Conservation (phyloP, 2,329 filamentous ascomycete species). For the Drechslerella dactyloides region DNA sequence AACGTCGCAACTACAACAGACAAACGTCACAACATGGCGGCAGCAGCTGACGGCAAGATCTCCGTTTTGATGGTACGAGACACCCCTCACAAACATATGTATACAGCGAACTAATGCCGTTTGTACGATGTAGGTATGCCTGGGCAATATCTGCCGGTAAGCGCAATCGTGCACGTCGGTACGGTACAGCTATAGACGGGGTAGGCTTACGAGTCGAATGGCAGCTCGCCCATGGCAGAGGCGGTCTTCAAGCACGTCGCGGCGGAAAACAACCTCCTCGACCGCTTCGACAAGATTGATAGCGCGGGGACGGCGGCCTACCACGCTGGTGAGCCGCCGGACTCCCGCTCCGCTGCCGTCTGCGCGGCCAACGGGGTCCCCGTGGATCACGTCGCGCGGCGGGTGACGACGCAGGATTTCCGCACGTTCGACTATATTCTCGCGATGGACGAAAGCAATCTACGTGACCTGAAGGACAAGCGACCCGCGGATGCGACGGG, state of each 20-base stretch:
- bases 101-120: too few relatives aligned
- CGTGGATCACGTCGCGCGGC: conserved; percentile 71
- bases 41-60: conserved; percentile 18
- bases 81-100: not conserved
- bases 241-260: conserved; percentile 81
- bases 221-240: conserved; percentile 86
- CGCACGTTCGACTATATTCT: conserved; percentile 88
- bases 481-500: conserved; percentile 66
- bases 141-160: conserved; percentile 86
- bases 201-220: conserved; percentile 1
- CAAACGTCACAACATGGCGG: conserved; percentile 13
- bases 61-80: conserved; percentile 38
- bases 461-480: conserved; percentile 71
- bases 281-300: conserved; percentile 73
- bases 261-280: conserved; percentile 67
- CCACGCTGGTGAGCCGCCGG: conserved; percentile 77
- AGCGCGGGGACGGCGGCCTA: conserved; percentile 84
- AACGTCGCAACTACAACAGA: not conserved
- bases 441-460: conserved; percentile 88
- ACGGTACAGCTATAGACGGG: conserved; percentile 1
- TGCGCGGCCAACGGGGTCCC: conserved; percentile 71
- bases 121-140: too few relatives aligned
- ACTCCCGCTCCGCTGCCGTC: conserved; percentile 71
- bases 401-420: conserved; percentile 72
- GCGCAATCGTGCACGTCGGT: conserved; percentile 21